These are phyloP conservation scores for Medicago truncatula DNA, from an alignment of 306 rosid genomes.

Conservation along the genomic window DNA sequence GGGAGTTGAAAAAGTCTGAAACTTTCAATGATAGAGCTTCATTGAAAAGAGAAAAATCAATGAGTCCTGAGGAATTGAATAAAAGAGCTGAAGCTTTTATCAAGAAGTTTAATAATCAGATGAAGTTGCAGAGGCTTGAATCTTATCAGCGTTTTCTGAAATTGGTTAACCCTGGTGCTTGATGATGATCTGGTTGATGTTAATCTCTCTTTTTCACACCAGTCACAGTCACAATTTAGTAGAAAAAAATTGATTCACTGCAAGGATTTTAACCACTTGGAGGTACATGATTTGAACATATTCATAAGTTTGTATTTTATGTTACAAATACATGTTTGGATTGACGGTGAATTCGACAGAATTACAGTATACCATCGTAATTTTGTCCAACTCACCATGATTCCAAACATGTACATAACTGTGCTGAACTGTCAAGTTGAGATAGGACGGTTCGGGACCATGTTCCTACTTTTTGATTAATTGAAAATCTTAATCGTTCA, in stretches of 20 bases:
- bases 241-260: constrained; percentile 33
- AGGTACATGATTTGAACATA: constrained; percentile 33
- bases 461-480: background rate
- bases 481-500: background rate
- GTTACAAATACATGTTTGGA: background rate
- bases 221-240: constrained; percentile 43
- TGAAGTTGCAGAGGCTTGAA: constrained; percentile 80
- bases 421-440: background rate
- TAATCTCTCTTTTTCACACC: constrained; percentile 42
- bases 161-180: constrained; percentile 52
- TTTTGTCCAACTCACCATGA: background rate
- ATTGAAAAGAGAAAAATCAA: constrained; percentile 67
- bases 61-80: constrained; percentile 73
- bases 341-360: background rate
- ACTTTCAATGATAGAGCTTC: constrained; percentile 68
- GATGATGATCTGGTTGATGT: constrained; percentile 34
- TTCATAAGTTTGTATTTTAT: background rate
- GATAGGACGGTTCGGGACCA: background rate
- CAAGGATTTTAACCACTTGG: constrained; percentile 41
- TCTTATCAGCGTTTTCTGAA: constrained; percentile 70
- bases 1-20: constrained; percentile 70
- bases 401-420: background rate
- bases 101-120: constrained; percentile 57
- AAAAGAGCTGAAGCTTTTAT: constrained; percentile 73
- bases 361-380: background rate